Base-by-base conservation (phyloP, 495 filamentous ascomycete species). In the Penicillium flavigenum region DNA sequence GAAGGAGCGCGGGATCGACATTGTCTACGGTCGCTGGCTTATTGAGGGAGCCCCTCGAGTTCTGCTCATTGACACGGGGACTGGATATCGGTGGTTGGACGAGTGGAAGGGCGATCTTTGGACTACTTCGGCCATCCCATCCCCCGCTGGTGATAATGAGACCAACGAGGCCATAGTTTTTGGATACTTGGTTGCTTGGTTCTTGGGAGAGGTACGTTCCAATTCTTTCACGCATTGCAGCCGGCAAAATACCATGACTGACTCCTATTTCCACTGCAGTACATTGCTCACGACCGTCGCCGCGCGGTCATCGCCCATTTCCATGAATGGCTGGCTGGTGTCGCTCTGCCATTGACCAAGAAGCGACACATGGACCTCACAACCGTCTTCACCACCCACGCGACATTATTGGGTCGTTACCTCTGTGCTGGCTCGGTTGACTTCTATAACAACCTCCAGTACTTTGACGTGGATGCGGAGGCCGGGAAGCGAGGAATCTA, bases 401-500 rank as follows among this genome's bases (percentile, higher is more conserved):
- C 94, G 11, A 98, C 94, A 6, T 79, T 98, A 4, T 82, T 98
- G 26, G 94, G 94, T 47, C 86, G 94, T 49, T 98, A 98, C 65
- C 88, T 98, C 43, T 98, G 94, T 65, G 94, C 94, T 39, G 94
- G 94, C 32, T 96, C 91, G 3, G 94, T 98, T 27, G 94, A 98
- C 72, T 98, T 98, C 73, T 98, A 98, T 80, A 98, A 98, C 78
- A 96, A 98, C 69, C 87, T 98, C 19, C 94, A 97, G 71, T 87
- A 86, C 76, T 98, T 98, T 66, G 93, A 98, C 68, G 91, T 96
- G 20, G 94, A 98, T 69, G 87, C 91, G 4, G 95, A 98, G 71
- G 94, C 94, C 38, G 94, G 94, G 34, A 97, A 96, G 79, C 90
- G 94, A 59, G 94, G 94, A 39, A 98, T 98, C 71, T 98, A 98